Evolutionary conservation across 2,329 filamentous ascomycete species (phyloP), one percentile per base, ranked within the genome.

Genomic region (Colletotrichum sansevieriae): DNA sequence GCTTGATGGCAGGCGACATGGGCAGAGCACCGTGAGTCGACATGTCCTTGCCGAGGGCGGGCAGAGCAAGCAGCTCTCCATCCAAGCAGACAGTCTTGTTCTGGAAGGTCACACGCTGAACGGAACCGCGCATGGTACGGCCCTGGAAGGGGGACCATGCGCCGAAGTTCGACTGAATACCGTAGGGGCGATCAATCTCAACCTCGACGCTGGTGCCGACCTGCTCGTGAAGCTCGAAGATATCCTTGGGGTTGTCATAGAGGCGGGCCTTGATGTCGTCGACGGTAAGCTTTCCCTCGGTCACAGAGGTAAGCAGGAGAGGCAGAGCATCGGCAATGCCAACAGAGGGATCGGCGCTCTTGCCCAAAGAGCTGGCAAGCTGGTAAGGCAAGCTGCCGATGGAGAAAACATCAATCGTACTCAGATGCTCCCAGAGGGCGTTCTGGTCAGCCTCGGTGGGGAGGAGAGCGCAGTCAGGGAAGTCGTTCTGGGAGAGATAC

Each of bases 181-280:
- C 83, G 78, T 92, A 92, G 2, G 90, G 86, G 51, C 92, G 88
- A 76, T 93, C 92, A 73, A 94, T 84, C 79, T 94, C 92, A 22
- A 93, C 86, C 82, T 95, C 92, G 41, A 95, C 85, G 5, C 87
- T 88, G 43, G 91, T 90, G 67, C 90, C 90, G n/a, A 86, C 80
- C 79, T 95, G 92, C 73, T 95, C 92, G 72, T 95, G 92, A 58
- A 95, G 86, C 82, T 95, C 92, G 73, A 95, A 95, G 74, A 95
- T 94, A 76, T 88, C 87, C 82, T 91, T 92, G 3, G 92, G 92
- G 77, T 94, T 94, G 76, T 93, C 90, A 77, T 94, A 91, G 54
- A 95, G 85, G 47, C 91, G 88, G 63, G 81, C 77, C 76, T 88
- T 91, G 77, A 95, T 86, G 75, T 95, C 92, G 37, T 94, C 91